A percentile compares a stretch with the other conserved stretches of the same genome.
phyloP scores from a whole-genome alignment of 2,329 filamentous ascomycete species.

The Ascomycota sp. region DNA sequence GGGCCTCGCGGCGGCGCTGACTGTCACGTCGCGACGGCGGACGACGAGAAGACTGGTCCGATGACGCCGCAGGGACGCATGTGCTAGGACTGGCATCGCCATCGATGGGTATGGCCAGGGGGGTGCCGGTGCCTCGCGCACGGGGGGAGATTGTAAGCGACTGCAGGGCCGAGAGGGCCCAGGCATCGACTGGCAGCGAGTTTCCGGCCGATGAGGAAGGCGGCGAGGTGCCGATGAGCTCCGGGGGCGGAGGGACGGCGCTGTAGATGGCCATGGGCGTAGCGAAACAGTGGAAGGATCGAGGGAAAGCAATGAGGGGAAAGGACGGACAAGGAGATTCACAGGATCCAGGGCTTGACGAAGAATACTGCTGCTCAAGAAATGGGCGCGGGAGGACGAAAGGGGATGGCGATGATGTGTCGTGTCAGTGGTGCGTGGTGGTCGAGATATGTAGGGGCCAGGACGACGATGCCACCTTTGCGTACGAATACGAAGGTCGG shows the following conservation, averaged over 20 bases:
- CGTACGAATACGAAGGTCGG: too few relatives aligned
- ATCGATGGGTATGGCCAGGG: slow-evolving; percentile 58
- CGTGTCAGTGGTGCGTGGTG: too few relatives aligned
- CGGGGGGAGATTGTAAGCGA: slow-evolving; percentile 30
- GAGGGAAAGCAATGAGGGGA: too few relatives aligned
- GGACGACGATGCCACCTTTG: too few relatives aligned
- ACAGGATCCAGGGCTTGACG: too few relatives aligned
- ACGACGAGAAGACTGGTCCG: slow-evolving; percentile 16
- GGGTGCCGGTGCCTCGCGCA: slow-evolving; percentile 35
- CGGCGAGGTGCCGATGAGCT: slow-evolving; percentile 5
- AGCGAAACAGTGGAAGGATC: too few relatives aligned
- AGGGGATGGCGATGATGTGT: too few relatives aligned
- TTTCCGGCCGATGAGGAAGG: neutral
- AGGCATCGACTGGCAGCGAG: slow-evolving; percentile 27
- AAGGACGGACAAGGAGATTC: too few relatives aligned
- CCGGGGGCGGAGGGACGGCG: slow-evolving; percentile 25
- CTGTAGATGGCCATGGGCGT: slow-evolving; percentile 26
- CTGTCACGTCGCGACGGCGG: slow-evolving; percentile 30
- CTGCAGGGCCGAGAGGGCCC: slow-evolving; percentile 37
- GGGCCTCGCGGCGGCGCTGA: slow-evolving; percentile 40
- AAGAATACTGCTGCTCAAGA: too few relatives aligned
- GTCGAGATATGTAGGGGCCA: too few relatives aligned
- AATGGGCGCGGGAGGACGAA: too few relatives aligned
- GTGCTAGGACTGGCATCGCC: slow-evolving; percentile 11
- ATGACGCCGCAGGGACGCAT: slow-evolving; percentile 3